phyloP scores from a whole-genome alignment of 441 rosid genomes.

The Erodium moschatum region DNA sequence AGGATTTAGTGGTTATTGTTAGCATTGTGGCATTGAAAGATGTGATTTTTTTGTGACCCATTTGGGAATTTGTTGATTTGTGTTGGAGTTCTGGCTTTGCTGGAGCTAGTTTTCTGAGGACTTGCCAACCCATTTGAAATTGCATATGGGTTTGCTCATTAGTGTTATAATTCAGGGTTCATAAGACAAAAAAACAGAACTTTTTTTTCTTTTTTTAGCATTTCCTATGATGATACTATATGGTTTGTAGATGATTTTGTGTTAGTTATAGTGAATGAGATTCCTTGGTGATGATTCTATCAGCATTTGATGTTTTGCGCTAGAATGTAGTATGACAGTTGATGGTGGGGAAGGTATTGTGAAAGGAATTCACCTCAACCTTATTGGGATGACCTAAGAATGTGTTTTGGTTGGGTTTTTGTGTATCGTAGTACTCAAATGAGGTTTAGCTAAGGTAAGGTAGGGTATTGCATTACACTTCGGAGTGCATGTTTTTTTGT shows the following conservation, averaged over 20 bases:
- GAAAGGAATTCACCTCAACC: not conserved
- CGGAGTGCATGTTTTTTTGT: not conserved
- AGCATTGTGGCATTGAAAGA: not conserved
- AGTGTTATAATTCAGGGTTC: not conserved
- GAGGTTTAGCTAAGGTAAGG: not conserved
- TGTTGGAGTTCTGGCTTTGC: not conserved
- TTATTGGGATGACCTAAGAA: not conserved
- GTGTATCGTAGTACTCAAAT: not conserved
- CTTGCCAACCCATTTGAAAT: not conserved
- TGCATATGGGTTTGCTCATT: constrained; percentile 1
- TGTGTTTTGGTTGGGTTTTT: not conserved
- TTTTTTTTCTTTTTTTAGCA: not conserved
- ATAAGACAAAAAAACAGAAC: not conserved
- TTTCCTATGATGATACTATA: not conserved
- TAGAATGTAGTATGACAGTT: not conserved
- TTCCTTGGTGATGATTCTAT: not conserved
- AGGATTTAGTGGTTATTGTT: not conserved
- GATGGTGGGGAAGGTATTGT: too few relatives aligned
- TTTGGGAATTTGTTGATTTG: constrained; percentile 7
- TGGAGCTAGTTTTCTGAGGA: not conserved
- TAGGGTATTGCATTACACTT: not conserved
- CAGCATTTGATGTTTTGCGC: not conserved
- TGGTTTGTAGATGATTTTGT: not conserved
- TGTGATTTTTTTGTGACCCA: not conserved
- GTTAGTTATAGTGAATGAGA: not conserved